Percentiles rank a stretch among this genome's conserved stretches.
Evolutionary conservation across 768 basidiomycete species (phyloP).

Genomic region (Lyophyllum semitale): DNA sequence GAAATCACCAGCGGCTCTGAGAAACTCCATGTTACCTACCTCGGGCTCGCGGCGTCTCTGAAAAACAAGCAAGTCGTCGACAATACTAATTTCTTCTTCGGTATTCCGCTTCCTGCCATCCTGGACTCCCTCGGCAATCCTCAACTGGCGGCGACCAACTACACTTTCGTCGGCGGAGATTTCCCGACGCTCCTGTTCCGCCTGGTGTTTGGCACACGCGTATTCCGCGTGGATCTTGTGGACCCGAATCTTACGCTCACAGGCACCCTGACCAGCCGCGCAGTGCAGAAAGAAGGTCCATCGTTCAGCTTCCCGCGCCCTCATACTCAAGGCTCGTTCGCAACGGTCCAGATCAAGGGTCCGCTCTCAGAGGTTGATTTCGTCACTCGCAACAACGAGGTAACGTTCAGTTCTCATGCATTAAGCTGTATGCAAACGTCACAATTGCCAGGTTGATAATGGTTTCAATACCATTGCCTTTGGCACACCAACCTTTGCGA

Average conservation of each 20-base stretch:
- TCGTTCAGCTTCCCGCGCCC: conserved; percentile 42
- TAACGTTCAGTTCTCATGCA: conserved; percentile 23
- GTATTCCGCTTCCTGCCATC: conserved; percentile 43
- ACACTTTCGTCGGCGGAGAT: conserved; percentile 45
- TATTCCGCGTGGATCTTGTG: conserved; percentile 51
- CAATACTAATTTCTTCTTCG: conserved; percentile 48
- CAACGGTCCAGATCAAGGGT: conserved; percentile 44
- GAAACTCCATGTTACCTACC: conserved; percentile 44
- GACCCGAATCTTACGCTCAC: conserved; percentile 38
- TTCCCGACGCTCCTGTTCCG: conserved; percentile 44
- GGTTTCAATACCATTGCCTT: conserved; percentile 30
- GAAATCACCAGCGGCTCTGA: conserved; percentile 39
- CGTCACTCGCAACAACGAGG: conserved; percentile 46
- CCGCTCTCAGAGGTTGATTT: conserved; percentile 48
- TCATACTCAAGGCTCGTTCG: conserved; percentile 37
- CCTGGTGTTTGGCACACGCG: conserved; percentile 50
- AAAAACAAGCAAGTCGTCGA: conserved; percentile 52
- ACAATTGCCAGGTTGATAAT: conserved; percentile 25
- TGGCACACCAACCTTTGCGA: conserved; percentile 38
- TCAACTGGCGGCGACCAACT: conserved; percentile 41
- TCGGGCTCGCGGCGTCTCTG: conserved; percentile 38
- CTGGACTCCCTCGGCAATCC: conserved; percentile 42
- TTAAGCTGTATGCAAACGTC: background rate
- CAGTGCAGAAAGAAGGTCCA: conserved; percentile 13
- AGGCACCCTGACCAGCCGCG: conserved; percentile 38